Percentiles rank a stretch among this genome's conserved stretches.
phyloP scores from a whole-genome alignment of 805 yeast species.

The Lachancea mirantina region DNA sequence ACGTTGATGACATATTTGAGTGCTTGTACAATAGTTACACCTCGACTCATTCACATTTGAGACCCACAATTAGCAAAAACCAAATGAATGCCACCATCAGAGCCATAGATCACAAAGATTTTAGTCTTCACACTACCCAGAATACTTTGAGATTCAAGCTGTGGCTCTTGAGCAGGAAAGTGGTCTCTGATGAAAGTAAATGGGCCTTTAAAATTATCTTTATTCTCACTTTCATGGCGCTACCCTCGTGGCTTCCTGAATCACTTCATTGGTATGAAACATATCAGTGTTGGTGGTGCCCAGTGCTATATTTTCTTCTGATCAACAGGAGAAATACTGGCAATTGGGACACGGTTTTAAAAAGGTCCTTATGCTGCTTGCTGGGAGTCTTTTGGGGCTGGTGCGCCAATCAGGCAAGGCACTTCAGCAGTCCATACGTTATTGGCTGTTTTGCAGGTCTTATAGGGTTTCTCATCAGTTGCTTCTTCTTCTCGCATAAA shows the following conservation, averaged over 20 bases:
- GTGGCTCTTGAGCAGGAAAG: constrained; percentile 32
- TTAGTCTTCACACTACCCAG: constrained; percentile 34
- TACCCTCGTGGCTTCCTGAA: constrained; percentile 39
- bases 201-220: constrained; percentile 39
- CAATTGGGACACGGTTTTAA: constrained; percentile 29
- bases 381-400: constrained; percentile 44
- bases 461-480: constrained; percentile 29
- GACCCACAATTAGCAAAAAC: constrained; percentile 1
- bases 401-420: constrained; percentile 36
- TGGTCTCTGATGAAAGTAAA: constrained; percentile 35
- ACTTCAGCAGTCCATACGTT: constrained; percentile 34
- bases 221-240: constrained; percentile 31
- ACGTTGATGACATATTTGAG: constrained; percentile 41
- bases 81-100: constrained; percentile 20
- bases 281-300: constrained; percentile 40
- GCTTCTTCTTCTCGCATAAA: constrained; percentile 30
- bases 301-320: constrained; percentile 32
- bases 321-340: constrained; percentile 38
- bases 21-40: constrained; percentile 39
- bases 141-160: constrained; percentile 32
- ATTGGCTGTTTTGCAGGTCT: constrained; percentile 36
- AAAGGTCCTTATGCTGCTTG: constrained; percentile 32
- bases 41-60: constrained; percentile 30
- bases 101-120: constrained; percentile 38
- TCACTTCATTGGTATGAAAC: constrained; percentile 38